Percentiles rank a stretch among this genome's conserved stretches.
Conservation (phyloP, 192 early-diverging fungal genomes). For the Coemansia sp. region DNA sequence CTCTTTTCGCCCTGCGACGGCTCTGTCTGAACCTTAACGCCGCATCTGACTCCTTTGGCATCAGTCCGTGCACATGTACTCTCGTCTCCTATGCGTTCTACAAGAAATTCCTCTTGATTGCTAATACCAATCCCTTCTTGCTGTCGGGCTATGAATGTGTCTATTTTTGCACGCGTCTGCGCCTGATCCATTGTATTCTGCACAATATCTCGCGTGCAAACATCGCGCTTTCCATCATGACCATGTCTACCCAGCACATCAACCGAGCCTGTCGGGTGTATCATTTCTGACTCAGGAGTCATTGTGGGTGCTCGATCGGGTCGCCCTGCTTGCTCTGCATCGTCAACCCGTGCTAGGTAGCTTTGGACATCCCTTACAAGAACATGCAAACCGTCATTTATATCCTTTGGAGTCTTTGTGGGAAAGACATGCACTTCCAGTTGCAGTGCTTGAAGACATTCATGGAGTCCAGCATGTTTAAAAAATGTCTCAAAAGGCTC, state of each 20-base stretch:
- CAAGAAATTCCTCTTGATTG: conserved; percentile 65
- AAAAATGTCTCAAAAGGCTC: conserved; percentile 34
- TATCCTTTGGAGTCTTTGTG: conserved; percentile 1
- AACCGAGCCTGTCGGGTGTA: neutral
- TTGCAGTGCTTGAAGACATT: conserved; percentile 36
- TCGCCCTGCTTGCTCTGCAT: neutral
- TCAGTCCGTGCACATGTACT: conserved; percentile 68
- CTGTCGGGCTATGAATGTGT: conserved; percentile 55
- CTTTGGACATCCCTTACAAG: conserved; percentile 19
- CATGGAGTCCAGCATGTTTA: conserved; percentile 24
- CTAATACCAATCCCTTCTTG: conserved; percentile 61
- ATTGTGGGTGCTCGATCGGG: neutral
- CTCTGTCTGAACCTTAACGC: conserved; percentile 77
- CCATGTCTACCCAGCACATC: neutral
- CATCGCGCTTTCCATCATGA: neutral
- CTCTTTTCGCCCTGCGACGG: conserved; percentile 59
- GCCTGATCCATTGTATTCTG: conserved; percentile 46
- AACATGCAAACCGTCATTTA: conserved; percentile 13
- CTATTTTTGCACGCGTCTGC: conserved; percentile 56
- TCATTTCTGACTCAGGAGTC: neutral
- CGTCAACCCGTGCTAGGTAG: conserved; percentile 1
- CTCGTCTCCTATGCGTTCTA: conserved; percentile 17
- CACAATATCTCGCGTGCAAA: conserved; percentile 12
- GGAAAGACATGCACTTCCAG: conserved; percentile 38
- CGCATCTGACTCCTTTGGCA: conserved; percentile 68